A percentile compares a stretch with the other conserved stretches of the same genome.
phyloP scores from a whole-genome alignment of 2,329 filamentous ascomycete species.

The Trichophyton simii region DNA sequence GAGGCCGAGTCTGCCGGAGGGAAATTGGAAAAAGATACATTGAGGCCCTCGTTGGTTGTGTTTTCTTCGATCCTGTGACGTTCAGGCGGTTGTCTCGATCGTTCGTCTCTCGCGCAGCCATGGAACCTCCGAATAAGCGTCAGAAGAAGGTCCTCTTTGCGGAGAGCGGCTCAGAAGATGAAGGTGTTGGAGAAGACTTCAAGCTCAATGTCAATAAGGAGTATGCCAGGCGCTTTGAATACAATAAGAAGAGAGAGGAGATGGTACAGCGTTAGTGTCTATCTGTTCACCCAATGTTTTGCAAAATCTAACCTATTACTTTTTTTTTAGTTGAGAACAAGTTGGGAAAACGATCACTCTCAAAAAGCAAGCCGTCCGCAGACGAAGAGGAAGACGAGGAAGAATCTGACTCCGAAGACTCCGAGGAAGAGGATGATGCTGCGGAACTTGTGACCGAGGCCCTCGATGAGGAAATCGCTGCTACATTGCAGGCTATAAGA shows the following conservation, averaged over 20 bases:
- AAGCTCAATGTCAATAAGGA: constrained; percentile 77
- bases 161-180: constrained; percentile 28
- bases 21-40: not conserved
- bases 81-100: not conserved
- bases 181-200: constrained; percentile 22
- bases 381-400: constrained; percentile 39
- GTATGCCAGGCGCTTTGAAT: constrained; percentile 77
- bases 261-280: constrained; percentile 40
- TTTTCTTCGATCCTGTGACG: not conserved
- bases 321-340: constrained; percentile 67
- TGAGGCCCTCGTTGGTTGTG: not conserved
- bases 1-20: not conserved
- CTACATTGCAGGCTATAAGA: constrained; percentile 74
- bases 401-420: constrained; percentile 49
- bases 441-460: constrained; percentile 75
- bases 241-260: constrained; percentile 96
- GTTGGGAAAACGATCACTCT: constrained; percentile 42
- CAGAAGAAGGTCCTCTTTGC: constrained; percentile 31
- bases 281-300: not conserved
- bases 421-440: constrained; percentile 78
- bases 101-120: constrained; percentile 10
- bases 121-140: constrained; percentile 33
- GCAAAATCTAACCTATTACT: not conserved
- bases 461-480: constrained; percentile 75
- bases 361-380: constrained; percentile 10